Base-by-base conservation (phyloP, 2,329 filamentous ascomycete species). In the Teratosphaeriaceae sp. region DNA sequence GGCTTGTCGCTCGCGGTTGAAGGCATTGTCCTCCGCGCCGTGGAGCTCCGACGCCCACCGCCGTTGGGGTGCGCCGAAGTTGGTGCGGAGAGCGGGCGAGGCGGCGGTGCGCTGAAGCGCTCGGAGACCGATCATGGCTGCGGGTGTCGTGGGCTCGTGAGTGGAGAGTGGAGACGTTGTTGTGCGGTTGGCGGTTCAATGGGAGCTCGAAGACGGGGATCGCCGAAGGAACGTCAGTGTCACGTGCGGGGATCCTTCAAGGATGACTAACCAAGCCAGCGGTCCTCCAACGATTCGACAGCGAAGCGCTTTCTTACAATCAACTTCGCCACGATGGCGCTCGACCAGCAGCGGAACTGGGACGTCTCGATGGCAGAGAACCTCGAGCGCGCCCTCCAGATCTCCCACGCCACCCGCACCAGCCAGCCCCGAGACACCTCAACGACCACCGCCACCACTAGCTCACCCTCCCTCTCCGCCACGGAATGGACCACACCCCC, bases 1-100 rank as follows among this genome's bases (percentile, higher is more conserved):
- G n/a, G 85, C 85, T 66, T 81, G 75, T 66, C 92, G 82, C 78
- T 98, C 92, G 62, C 84, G 82, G 75, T 94, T 83, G 78, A 97
- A 98, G 62, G 82, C 80, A 72, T 94, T 97, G 73, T 95, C 85
- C 66, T 75, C 74, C 45, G 75, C 65, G 60, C 82, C 80, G 36
- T 66, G 60, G 59, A 85, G 46, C 33, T 37, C 43, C 44, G 40
- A 44, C 40, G 46, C 22, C 12, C 22, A 37, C 34, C 24, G 30
- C 21, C 38, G 37, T 9, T 37, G 33, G 18, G 36, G n/a, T n/a
- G n/a, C 35, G 22, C 33, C 43, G 42, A 54, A 26, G 34, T 56
- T 58, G 15, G 9, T 7, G 51, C 60, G 60, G 37, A 61, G 41
- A 30, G 54, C 51, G 7, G 54, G 55, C 13, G 58, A 50, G 30